A percentile compares a stretch with the other conserved stretches of the same genome.
phyloP scores from a whole-genome alignment of 495 filamentous ascomycete genomes.

The Tirmania nivea region DNA sequence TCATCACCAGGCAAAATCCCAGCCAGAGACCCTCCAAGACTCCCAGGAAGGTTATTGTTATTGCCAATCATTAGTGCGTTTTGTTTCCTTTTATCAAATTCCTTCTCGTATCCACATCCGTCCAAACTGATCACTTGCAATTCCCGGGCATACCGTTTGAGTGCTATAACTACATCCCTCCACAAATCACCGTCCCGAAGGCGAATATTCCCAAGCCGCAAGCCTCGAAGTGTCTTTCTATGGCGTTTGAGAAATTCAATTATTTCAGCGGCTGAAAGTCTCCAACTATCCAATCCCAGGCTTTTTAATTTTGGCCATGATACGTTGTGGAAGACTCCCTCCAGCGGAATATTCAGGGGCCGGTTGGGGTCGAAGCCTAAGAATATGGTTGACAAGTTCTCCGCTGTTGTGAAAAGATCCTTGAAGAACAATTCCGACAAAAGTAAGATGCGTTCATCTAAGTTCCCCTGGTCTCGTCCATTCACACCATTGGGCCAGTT shows the following conservation, averaged over 20 bases:
- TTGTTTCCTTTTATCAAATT: neutral
- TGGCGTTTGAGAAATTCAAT: slow-evolving; percentile 15
- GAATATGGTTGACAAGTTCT: slow-evolving; percentile 16
- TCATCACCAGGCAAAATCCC: neutral
- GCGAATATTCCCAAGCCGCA: slow-evolving; percentile 16
- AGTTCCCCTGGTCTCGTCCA: slow-evolving; percentile 15
- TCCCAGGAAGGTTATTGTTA: no score
- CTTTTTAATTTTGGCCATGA: slow-evolving; percentile 15
- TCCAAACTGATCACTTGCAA: neutral
- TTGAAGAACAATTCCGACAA: slow-evolving; percentile 10
- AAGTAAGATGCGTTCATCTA: slow-evolving; percentile 12
- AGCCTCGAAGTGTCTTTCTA: slow-evolving; percentile 11
- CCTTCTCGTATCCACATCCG: neutral
- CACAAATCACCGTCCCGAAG: slow-evolving; percentile 14
- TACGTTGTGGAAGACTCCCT: slow-evolving; percentile 16
- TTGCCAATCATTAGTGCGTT: neutral
- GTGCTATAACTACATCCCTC: slow-evolving; percentile 13
- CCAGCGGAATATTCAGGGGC: slow-evolving; percentile 16
- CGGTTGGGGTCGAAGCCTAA: slow-evolving; percentile 16
- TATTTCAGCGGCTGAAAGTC: slow-evolving; percentile 14
- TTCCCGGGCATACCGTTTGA: neutral
- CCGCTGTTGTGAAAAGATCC: slow-evolving; percentile 10
- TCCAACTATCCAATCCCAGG: slow-evolving; percentile 18
- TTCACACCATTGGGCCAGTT: neutral
- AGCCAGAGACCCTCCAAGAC: neutral